phyloP scores from a whole-genome alignment of 2,329 filamentous ascomycete species.

The Verticillium albo-atrum region DNA sequence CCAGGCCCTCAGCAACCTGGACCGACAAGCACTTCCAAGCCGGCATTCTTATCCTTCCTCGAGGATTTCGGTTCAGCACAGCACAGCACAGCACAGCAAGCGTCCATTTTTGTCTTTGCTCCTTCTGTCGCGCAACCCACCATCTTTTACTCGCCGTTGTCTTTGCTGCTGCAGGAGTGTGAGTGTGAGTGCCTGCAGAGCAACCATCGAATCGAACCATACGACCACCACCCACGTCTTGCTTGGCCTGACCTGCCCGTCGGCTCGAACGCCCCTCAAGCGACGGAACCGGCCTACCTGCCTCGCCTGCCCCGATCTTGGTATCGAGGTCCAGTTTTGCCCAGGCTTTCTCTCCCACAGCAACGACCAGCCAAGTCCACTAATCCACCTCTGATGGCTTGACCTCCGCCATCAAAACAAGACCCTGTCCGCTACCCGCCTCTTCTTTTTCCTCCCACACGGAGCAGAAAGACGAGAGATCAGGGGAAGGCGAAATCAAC shows the following conservation, averaged over 20 bases:
- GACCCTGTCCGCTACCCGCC: background rate
- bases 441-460: background rate
- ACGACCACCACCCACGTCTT: background rate
- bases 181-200: background rate
- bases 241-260: background rate
- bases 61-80: background rate
- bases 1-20: background rate
- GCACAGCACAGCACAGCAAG: background rate
- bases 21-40: background rate
- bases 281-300: background rate
- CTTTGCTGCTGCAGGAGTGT: background rate
- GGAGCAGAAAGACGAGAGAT: background rate
- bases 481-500: background rate
- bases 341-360: background rate
- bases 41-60: background rate
- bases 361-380: background rate
- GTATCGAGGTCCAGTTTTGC: background rate
- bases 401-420: background rate
- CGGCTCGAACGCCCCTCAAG: background rate
- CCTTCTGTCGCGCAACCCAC: background rate
- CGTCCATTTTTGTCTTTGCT: background rate
- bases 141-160: background rate
- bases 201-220: background rate
- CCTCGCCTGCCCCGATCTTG: background rate
- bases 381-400: conserved; percentile 1